Conservation (phyloP, 352 stramenopile species). For the Globisporangium echinulatum region DNA sequence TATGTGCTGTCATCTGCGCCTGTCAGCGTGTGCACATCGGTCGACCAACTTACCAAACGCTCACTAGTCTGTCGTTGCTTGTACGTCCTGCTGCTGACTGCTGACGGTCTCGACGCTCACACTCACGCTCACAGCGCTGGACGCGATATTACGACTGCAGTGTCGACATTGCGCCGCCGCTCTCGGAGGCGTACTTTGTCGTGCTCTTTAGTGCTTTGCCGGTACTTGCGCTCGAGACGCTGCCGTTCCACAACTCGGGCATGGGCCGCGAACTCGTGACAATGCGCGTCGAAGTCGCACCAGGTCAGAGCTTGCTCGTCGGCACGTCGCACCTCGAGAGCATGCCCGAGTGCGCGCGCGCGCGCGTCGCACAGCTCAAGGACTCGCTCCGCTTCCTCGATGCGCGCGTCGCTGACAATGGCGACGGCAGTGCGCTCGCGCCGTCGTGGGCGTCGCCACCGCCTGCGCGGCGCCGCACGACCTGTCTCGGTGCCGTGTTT, state of each 20-base stretch:
- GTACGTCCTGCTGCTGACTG: too few relatives aligned
- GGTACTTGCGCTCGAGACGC: conserved; percentile 45
- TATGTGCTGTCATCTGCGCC: not conserved
- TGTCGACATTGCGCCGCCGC: conserved; percentile 50
- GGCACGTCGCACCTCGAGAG: conserved; percentile 70
- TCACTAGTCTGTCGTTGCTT: not conserved
- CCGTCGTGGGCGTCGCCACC: not conserved
- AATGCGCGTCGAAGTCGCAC: conserved; percentile 44
- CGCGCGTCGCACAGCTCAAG: conserved; percentile 46
- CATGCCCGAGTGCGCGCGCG: conserved; percentile 41
- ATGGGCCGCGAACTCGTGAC: conserved; percentile 71
- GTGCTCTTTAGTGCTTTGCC: conserved; percentile 72
- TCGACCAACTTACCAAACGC: too few relatives aligned
- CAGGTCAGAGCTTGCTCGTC: conserved; percentile 40
- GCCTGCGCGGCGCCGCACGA: not conserved
- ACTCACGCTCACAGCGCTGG: conserved; percentile 27
- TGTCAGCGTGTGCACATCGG: not conserved
- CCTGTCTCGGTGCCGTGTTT: conserved; percentile 55
- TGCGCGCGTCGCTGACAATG: conserved; percentile 24
- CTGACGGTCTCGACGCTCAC: too few relatives aligned
- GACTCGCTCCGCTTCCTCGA: conserved; percentile 42
- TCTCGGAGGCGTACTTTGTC: conserved; percentile 73
- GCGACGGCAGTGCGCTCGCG: too few relatives aligned
- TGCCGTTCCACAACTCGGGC: conserved; percentile 61
- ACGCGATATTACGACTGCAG: conserved; percentile 76